These are phyloP conservation scores for Xylaria palmicola DNA, from an alignment of 495 filamentous ascomycete species.

Conservation along the genomic window DNA sequence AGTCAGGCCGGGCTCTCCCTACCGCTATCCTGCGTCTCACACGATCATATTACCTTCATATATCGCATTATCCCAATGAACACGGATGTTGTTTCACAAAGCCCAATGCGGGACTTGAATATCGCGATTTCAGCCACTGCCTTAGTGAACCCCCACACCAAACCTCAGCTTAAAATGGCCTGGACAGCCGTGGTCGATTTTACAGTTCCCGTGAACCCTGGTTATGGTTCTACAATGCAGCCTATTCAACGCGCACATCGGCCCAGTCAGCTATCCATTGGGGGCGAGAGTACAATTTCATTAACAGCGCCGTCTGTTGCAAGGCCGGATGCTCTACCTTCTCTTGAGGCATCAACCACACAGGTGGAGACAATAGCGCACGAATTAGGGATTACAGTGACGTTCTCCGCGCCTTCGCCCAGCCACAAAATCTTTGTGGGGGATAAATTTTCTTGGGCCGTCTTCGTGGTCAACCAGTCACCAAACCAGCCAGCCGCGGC, in stretches of 20 bases:
- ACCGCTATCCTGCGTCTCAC: conserved; percentile 69
- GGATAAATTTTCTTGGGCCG: conserved; percentile 77
- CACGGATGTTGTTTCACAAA: conserved; percentile 54
- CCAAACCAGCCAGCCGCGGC: conserved; percentile 40
- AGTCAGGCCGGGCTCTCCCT: conserved; percentile 53
- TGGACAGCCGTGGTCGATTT: conserved; percentile 87
- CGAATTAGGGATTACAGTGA: conserved; percentile 73
- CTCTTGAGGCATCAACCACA: conserved; percentile 46
- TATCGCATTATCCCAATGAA: conserved; percentile 68
- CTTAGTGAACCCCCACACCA: conserved; percentile 54
- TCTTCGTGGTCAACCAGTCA: conserved; percentile 82
- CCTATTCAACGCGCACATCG: conserved; percentile 66
- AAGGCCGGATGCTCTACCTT: conserved; percentile 54
- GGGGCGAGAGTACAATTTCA: conserved; percentile 42
- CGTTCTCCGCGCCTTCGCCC: conserved; percentile 58
- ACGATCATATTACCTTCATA: conserved; percentile 82
- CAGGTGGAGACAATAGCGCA: conserved; percentile 47
- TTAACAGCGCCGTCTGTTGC: conserved; percentile 46
- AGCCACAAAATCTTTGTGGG: conserved; percentile 56
- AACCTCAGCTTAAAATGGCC: conserved; percentile 71
- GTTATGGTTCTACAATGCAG: conserved; percentile 51
- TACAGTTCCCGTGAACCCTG: conserved; percentile 61
- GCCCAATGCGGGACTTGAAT: conserved; percentile 47
- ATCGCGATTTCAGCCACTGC: conserved; percentile 69
- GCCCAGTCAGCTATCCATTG: conserved; percentile 60